Conservation (phyloP, 805 yeast genomes). For the Metschnikowia henanensis region DNA sequence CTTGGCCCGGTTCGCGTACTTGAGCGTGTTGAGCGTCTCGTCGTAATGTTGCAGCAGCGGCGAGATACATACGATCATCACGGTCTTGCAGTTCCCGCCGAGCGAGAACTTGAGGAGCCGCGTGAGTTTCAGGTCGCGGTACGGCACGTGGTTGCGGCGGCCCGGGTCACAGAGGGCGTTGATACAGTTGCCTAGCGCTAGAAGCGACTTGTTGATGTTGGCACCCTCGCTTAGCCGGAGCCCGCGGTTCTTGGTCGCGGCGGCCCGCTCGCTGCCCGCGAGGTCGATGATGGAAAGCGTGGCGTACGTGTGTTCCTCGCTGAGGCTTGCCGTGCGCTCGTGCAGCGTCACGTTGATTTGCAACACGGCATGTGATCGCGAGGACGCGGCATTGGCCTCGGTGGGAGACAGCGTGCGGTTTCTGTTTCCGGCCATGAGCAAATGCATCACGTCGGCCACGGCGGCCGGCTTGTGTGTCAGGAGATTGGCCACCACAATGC, state of each 20-base stretch:
- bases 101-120: constrained; percentile 83
- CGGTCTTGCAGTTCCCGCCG: constrained; percentile 94
- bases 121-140: constrained; percentile 87
- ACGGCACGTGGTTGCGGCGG: constrained; percentile 75
- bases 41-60: constrained; percentile 89
- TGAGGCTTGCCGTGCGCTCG: constrained; percentile 58
- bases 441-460: constrained; percentile 76
- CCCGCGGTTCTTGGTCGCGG: constrained; percentile 85
- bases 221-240: constrained; percentile 87
- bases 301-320: constrained; percentile 70
- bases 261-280: constrained; percentile 95
- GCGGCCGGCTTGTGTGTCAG: constrained; percentile 59
- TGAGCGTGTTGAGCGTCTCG: constrained; percentile 87
- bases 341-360: constrained; percentile 72
- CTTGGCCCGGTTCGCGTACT: constrained; percentile 90
- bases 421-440: constrained; percentile 67
- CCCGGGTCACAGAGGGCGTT: constrained; percentile 83
- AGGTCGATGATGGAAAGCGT: constrained; percentile 86
- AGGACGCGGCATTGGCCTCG: constrained; percentile 86
- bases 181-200: constrained; percentile 92
- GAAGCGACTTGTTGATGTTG: constrained; percentile 80
- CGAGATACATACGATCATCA: constrained; percentile 93
- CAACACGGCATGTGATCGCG: constrained; percentile 91
- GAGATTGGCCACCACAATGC: constrained; percentile 71
- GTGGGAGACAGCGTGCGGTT: constrained; percentile 86